Evolutionary conservation across 345 rosid species (phyloP).

Genomic region (Bruguiera gymnorhiza): DNA sequence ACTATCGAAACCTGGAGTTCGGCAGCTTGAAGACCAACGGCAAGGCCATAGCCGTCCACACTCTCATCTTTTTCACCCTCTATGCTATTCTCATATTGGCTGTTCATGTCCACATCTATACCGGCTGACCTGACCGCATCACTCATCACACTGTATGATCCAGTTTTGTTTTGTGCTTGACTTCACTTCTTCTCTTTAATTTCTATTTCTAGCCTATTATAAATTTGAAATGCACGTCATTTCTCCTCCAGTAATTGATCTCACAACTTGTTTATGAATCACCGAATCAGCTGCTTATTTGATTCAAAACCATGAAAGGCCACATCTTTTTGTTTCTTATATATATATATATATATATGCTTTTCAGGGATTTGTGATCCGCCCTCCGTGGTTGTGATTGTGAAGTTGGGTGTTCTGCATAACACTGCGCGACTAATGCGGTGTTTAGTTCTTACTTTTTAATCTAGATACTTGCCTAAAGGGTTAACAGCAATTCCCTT

Average conservation of each 20-base stretch:
- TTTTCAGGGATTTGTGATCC: neutral
- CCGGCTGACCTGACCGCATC: conserved; percentile 40
- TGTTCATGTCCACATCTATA: conserved; percentile 76
- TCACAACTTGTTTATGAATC: no score
- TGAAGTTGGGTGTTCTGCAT: no score
- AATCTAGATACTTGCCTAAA: no score
- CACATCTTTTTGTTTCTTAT: neutral
- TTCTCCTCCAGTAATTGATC: no score
- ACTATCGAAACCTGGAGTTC: conserved; percentile 52
- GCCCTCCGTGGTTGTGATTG: neutral
- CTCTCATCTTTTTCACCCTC: conserved; percentile 74
- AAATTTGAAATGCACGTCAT: no score
- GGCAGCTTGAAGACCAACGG: conserved; percentile 94
- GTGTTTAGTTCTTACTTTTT: no score
- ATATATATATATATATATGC: no score
- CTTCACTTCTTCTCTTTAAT: neutral
- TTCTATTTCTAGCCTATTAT: no score
- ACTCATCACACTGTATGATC: neutral
- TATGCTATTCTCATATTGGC: conserved; percentile 79
- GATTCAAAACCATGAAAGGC: neutral
- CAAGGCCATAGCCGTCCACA: conserved; percentile 76
- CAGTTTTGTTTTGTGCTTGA: conserved; percentile 20
- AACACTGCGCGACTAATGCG: no score
- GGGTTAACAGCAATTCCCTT: no score
- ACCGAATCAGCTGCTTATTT: neutral